Evolutionary conservation across 192 early-diverging fungal species (phyloP), one percentile per base, ranked within the genome.

Genomic region (Backusella westeae): DNA sequence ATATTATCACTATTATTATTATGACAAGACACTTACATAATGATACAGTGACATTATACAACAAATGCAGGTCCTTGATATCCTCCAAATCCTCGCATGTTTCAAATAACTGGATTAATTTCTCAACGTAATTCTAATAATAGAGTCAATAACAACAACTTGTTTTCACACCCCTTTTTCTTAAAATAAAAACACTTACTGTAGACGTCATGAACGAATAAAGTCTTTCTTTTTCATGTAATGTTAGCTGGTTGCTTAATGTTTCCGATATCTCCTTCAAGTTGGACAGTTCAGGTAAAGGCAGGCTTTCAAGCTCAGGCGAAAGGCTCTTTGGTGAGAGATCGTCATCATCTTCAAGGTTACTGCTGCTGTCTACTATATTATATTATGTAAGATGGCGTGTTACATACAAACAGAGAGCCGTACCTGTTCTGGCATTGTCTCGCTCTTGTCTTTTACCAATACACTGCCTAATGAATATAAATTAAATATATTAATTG

Each of bases 31-130:
- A 77, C 91, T 80, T 87, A 95, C 94, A 88, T 52, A 96, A 92
- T 69, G 86, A 86, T 49, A 89, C 86, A 76, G 93, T 87, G 52
- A 97, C 96, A 44, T 83, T 89, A 73, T 91, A 91, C 59, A 99
- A 79, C 2, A 81, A 65, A 75, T 94, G 92, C 38, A 97, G 76
- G 71, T 93, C 93, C 5, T 91, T 85, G 6, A 82, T 84, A 21
- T 86, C 88, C 41, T 97, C 95, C 80, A 95, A 75, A 76, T 97
- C 95, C 80, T 97, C 97, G 69, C 91, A 94, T 17, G 87, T 85
- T 75, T 93, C 90, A 77, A 93, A 88, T 7, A 92, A 71, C 34
- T 91, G 89, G 17, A 90, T 82, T 19, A 97, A 81, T 71, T 92
- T 93, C 52, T 86, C 85, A 53, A 96, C 82, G 74, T 91, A 98